Percentiles rank a stretch among this genome's conserved stretches.
Evolutionary conservation across 805 yeast genomes (phyloP).

Genomic region (Debaryomyces hansenii): DNA sequence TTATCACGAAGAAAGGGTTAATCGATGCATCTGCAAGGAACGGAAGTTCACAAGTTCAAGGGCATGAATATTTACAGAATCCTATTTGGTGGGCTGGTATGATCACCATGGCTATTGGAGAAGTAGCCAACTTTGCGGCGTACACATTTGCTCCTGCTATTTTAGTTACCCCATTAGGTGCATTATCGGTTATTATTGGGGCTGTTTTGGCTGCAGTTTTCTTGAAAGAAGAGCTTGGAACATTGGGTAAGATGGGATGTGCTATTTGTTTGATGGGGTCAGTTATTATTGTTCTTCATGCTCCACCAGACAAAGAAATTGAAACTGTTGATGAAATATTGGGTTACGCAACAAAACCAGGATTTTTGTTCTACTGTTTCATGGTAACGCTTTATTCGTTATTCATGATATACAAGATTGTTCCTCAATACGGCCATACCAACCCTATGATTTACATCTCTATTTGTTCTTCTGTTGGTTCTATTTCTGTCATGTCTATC

Average conservation of each 20-base stretch:
- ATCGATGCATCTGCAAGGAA: constrained; percentile 64
- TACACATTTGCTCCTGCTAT: constrained; percentile 95
- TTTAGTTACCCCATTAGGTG: constrained; percentile 89
- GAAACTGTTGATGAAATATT: constrained; percentile 86
- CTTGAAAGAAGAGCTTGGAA: constrained; percentile 82
- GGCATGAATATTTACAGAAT: constrained; percentile 74
- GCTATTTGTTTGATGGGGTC: constrained; percentile 88
- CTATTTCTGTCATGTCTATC: constrained; percentile 87
- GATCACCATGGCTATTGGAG: constrained; percentile 87
- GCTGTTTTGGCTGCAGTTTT: constrained; percentile 87
- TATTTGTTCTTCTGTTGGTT: constrained; percentile 87
- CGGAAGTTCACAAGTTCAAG: constrained; percentile 60
- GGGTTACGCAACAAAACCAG: constrained; percentile 75
- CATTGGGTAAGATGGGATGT: constrained; percentile 88
- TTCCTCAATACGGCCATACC: constrained; percentile 74
- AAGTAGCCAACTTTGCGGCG: constrained; percentile 90
- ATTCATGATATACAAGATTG: constrained; percentile 80
- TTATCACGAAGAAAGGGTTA: constrained; percentile 84
- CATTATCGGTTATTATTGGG: constrained; percentile 85
- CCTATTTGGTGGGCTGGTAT: constrained; percentile 97
- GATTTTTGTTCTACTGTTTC: constrained; percentile 65
- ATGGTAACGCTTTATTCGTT: constrained; percentile 66
- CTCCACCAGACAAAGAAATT: constrained; percentile 92
- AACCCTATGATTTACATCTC: constrained; percentile 89
- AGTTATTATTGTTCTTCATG: constrained; percentile 83